Percentiles rank a stretch among this genome's conserved stretches.
phyloP scores from a whole-genome alignment of 2,329 filamentous ascomycete species.

The Nectriaceae sp. region DNA sequence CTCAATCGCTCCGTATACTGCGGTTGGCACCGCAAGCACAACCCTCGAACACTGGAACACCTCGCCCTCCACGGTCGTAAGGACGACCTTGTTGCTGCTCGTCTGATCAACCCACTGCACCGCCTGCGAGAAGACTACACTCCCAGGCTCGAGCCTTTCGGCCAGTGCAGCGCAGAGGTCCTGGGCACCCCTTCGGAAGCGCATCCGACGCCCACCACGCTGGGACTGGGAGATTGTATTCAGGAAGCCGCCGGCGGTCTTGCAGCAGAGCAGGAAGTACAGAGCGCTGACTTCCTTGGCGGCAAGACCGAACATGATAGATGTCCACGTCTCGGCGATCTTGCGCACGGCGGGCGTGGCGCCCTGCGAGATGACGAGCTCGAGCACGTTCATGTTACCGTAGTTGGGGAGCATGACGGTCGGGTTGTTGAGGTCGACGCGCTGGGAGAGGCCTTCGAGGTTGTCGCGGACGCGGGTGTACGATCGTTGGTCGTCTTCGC shows the following conservation, averaged over 20 bases:
- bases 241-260: constrained; percentile 22
- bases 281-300: constrained; percentile 19
- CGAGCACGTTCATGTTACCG: constrained; percentile 18
- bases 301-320: constrained; percentile 24
- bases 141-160: constrained; percentile 11
- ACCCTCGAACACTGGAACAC: constrained; percentile 19
- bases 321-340: constrained; percentile 25
- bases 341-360: constrained; percentile 13
- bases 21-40: constrained; percentile 14
- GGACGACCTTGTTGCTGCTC: constrained; percentile 7
- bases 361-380: constrained; percentile 22
- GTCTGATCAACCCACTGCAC: constrained; percentile 21
- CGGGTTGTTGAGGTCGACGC: constrained; percentile 19
- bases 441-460: constrained; percentile 19
- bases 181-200: constrained; percentile 2
- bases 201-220: constrained; percentile 6
- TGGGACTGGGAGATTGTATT: constrained; percentile 10
- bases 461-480: constrained; percentile 17
- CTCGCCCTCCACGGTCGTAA: constrained; percentile 16
- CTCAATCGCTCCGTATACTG: constrained; percentile 12
- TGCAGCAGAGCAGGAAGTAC: constrained; percentile 24
- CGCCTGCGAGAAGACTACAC: constrained; percentile 13
- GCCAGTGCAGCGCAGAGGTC: constrained; percentile 14
- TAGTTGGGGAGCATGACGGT: constrained; percentile 15
- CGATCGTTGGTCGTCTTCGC: constrained; percentile 16